Evolutionary conservation across 1,284 basidiomycete species (phyloP).

Genomic region (Irpex sp.): DNA sequence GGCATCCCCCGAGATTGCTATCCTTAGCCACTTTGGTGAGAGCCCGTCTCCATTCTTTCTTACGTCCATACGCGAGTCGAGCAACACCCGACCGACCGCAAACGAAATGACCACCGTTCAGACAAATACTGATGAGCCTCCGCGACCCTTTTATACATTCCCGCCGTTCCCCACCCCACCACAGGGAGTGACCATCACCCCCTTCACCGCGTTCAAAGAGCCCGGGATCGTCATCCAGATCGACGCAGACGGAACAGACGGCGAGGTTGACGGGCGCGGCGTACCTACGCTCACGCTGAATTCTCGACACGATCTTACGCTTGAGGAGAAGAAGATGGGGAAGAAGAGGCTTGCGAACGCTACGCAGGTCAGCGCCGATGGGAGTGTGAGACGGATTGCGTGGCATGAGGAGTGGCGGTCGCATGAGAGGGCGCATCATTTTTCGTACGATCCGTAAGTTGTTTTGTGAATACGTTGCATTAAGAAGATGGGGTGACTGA

Average conservation of each 20-base stretch:
- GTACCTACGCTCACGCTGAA: slow-evolving; percentile 57
- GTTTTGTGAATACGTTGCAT: not conserved
- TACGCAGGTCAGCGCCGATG: slow-evolving; percentile 17
- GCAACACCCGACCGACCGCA: not conserved
- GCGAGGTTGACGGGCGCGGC: slow-evolving; percentile 55
- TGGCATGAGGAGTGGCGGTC: slow-evolving; percentile 70
- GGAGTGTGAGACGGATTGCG: slow-evolving; percentile 24
- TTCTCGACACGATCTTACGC: slow-evolving; percentile 39
- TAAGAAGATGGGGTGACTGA: slow-evolving; percentile 25
- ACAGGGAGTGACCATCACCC: slow-evolving; percentile 44
- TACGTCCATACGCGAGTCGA: not conserved
- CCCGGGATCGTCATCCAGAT: slow-evolving; percentile 44
- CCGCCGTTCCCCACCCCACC: slow-evolving; percentile 59
- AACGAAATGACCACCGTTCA: not conserved
- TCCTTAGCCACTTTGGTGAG: not conserved
- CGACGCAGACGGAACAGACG: slow-evolving; percentile 30
- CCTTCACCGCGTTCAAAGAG: slow-evolving; percentile 58
- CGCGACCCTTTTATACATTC: slow-evolving; percentile 29
- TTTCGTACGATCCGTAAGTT: slow-evolving; percentile 40
- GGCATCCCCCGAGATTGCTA: not conserved
- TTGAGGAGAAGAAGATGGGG: slow-evolving; percentile 33
- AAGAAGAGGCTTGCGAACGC: slow-evolving; percentile 29
- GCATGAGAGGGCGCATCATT: slow-evolving; percentile 37
- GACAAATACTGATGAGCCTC: not conserved
- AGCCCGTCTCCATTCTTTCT: not conserved